Percentiles rank a stretch among this genome's conserved stretches.
Conservation (phyloP, 495 filamentous ascomycete genomes). For the Poronia punctata region DNA sequence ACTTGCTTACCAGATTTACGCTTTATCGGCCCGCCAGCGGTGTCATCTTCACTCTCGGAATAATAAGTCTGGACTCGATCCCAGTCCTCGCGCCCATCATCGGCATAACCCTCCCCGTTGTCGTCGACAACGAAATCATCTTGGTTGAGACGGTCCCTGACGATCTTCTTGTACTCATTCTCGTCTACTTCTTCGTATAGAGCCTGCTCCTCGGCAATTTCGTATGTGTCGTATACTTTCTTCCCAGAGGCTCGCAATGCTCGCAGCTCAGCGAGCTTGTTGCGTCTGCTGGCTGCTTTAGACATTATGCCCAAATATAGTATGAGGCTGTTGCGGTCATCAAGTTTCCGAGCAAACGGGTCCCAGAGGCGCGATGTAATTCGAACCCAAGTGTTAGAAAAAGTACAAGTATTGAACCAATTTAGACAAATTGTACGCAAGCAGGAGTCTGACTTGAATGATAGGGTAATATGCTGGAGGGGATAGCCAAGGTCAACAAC, state of each 20-base stretch:
- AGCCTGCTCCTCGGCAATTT: conserved; percentile 75
- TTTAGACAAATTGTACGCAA: no score
- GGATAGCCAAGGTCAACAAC: no score
- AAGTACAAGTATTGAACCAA: no score
- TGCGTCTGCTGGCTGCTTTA: conserved; percentile 36
- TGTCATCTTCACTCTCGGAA: conserved; percentile 67
- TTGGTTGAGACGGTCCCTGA: conserved; percentile 78
- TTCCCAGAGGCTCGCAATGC: conserved; percentile 84
- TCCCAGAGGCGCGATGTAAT: no score
- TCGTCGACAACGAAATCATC: conserved; percentile 98
- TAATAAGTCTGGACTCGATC: conserved; percentile 60
- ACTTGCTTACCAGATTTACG: conserved; percentile 18
- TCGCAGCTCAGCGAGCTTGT: conserved; percentile 68
- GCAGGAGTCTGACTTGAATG: no score
- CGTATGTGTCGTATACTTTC: conserved; percentile 80
- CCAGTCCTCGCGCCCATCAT: conserved; percentile 97
- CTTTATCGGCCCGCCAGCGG: conserved; percentile 41
- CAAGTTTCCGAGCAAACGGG: no score
- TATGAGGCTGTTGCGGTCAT: no score
- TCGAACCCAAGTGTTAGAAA: no score
- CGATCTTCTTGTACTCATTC: conserved; percentile 92
- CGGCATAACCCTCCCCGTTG: conserved; percentile 88
- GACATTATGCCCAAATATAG: conserved; percentile 34
- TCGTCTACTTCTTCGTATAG: conserved; percentile 97
- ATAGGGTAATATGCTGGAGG: no score